A percentile compares a stretch with the other conserved stretches of the same genome.
These are phyloP conservation scores for Proliferodiscus dingleyae DNA, from an alignment of 2,329 filamentous ascomycete genomes.

Conservation along the genomic window DNA sequence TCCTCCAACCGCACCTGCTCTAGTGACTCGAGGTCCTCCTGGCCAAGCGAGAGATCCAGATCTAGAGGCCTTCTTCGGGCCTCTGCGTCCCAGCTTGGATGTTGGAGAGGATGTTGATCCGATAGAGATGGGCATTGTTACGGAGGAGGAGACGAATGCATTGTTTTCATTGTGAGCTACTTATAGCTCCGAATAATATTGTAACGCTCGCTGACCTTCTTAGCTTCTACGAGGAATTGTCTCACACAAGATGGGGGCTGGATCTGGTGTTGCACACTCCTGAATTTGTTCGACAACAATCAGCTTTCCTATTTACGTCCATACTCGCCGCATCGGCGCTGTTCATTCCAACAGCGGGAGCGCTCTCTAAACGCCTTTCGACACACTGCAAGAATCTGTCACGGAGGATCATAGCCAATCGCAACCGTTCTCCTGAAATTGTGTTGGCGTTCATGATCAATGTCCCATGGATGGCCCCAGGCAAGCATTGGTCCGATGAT, in stretches of 20 bases:
- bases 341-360: constrained; percentile 59
- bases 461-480: constrained; percentile 69
- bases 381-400: constrained; percentile 60
- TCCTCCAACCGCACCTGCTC: constrained; percentile 1
- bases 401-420: constrained; percentile 54
- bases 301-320: constrained; percentile 67
- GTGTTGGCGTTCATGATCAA: constrained; percentile 72
- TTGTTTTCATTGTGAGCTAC: constrained; percentile 59
- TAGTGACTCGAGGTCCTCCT: constrained; percentile 13
- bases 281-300: constrained; percentile 60
- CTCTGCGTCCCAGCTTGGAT: constrained; percentile 58
- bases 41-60: constrained; percentile 37
- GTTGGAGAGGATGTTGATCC: constrained; percentile 61
- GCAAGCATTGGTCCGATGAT: constrained; percentile 63
- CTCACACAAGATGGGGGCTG: constrained; percentile 70
- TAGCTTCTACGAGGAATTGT: constrained; percentile 66
- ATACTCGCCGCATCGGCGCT: constrained; percentile 64
- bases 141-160: constrained; percentile 56
- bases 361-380: constrained; percentile 60
- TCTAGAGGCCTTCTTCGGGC: constrained; percentile 62
- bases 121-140: constrained; percentile 64
- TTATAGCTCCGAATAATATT: not conserved
- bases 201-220: not conserved
- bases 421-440: constrained; percentile 67
- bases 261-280: constrained; percentile 63